Percentiles rank a stretch among this genome's conserved stretches.
Evolutionary conservation across 2,329 filamentous ascomycete genomes (phyloP).

Genomic region (Alternaria incomplexa): DNA sequence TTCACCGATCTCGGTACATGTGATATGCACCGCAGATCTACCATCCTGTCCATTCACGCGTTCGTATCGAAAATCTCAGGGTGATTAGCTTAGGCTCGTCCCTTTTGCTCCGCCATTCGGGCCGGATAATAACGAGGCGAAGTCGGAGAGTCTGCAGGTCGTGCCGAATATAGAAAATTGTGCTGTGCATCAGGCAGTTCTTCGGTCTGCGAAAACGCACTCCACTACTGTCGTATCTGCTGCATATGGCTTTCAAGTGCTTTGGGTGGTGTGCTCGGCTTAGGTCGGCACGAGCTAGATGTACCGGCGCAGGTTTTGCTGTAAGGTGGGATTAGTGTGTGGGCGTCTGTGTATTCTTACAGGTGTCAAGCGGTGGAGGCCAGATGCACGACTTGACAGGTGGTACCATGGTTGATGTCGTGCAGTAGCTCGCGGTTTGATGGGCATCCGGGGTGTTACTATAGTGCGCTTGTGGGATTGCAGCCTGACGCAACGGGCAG

Average conservation of each 20-base stretch:
- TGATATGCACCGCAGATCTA: neutral
- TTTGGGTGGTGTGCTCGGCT: neutral
- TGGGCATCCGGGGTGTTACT: neutral
- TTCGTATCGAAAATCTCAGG: neutral
- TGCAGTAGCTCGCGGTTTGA: constrained; percentile 13
- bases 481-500: constrained; percentile 5
- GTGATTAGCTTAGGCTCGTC: neutral
- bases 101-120: constrained; percentile 2
- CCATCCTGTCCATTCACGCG: neutral
- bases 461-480: neutral
- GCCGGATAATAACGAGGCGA: constrained; percentile 2
- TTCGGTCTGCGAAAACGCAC: neutral
- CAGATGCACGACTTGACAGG: neutral
- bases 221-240: neutral
- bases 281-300: constrained; percentile 1
- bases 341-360: neutral
- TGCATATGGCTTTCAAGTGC: neutral
- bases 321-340: neutral
- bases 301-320: neutral
- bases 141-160: neutral
- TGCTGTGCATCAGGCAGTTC: constrained; percentile 3
- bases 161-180: constrained; percentile 2
- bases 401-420: constrained; percentile 16
- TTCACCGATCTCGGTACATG: neutral
- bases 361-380: neutral